Evolutionary conservation across 2,329 filamentous ascomycete genomes (phyloP), one percentile per base, ranked within the genome.

Genomic region (Orbilia oligospora): DNA sequence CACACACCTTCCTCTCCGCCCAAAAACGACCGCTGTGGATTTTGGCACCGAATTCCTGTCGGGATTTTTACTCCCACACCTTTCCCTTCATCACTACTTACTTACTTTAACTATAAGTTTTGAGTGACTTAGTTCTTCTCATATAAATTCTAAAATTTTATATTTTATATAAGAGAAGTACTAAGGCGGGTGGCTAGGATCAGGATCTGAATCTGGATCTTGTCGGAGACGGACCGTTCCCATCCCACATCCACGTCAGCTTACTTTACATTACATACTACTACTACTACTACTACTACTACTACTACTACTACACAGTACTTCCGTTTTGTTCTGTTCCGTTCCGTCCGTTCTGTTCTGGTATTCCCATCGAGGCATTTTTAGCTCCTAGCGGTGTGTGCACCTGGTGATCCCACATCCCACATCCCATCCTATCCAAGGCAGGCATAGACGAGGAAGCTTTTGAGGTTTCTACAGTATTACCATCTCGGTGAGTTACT

Each of bases 1-100:
- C 65, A 76, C 71, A 69, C 72, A 71, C 72, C 72, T 76, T 76
- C 72, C 72, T 75, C 44, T 55, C 56, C 58, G 53, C 71, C 53
- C 56, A 18, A 8, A 55, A 69, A 72, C 70, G 70, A 69, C 72
- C 48, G 64, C 56, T 48, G 71, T 41, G 71, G 65, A 71, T 76
- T 58, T 76, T 66, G 66, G 58, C 48, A 38, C 66, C 53, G 49
- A 61, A 56, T 70, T 66, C 72, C 63, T 67, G 63, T 75, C 71
- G 63, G 48, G 5, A 1, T 48, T 51, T 51, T 24, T 51, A 14
- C 55, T 71, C 72, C 72, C 72, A 76, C 72, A 70, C 72, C 56
- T 58, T 66, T 65, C 18, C 41, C 16, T 18, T 20, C 44, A 46
- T 20, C 44, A 10, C 44, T 46, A 30, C 2, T 20, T 46, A 18